Evolutionary conservation across 2,329 filamentous ascomycete genomes (phyloP).

Genomic region (Phaeophleospora eucalypticola): DNA sequence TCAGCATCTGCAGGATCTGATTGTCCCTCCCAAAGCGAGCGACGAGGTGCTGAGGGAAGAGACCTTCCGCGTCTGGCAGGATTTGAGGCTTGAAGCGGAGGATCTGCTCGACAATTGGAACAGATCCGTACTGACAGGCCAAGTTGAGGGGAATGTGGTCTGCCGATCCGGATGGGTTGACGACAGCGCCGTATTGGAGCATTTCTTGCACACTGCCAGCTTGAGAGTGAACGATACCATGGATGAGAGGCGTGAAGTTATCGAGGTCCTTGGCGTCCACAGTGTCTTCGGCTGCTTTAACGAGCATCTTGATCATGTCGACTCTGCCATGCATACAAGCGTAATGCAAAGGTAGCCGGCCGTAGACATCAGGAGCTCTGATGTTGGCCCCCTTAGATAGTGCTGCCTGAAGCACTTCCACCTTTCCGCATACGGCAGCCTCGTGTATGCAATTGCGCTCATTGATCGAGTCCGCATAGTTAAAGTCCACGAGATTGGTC

Average conservation of each 20-base stretch:
- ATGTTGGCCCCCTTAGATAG: constrained; percentile 73
- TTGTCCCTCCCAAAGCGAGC: constrained; percentile 82
- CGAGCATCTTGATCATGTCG: constrained; percentile 42
- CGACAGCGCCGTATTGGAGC: constrained; percentile 71
- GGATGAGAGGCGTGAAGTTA: constrained; percentile 93
- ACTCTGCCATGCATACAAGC: constrained; percentile 90
- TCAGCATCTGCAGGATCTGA: constrained; percentile 72
- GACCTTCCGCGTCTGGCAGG: constrained; percentile 88
- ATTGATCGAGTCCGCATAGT: constrained; percentile 95
- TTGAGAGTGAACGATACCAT: constrained; percentile 86
- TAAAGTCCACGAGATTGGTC: constrained; percentile 80
- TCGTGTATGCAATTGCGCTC: constrained; percentile 95
- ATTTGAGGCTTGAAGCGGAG: constrained; percentile 76
- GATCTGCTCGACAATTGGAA: constrained; percentile 78
- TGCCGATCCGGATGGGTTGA: constrained; percentile 78
- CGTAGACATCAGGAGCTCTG: constrained; percentile 84
- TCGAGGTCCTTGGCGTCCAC: constrained; percentile 91
- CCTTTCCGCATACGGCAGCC: constrained; percentile 87
- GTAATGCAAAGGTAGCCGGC: constrained; percentile 88
- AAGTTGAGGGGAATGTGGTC: constrained; percentile 94
- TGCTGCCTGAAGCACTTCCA: constrained; percentile 70
- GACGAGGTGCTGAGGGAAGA: constrained; percentile 96
- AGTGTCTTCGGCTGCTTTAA: constrained; percentile 57
- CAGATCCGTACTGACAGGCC: constrained; percentile 87
- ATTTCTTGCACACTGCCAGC: constrained; percentile 75